Conservation (phyloP, 768 basidiomycete species). For the Macrolepiota dolichaula region DNA sequence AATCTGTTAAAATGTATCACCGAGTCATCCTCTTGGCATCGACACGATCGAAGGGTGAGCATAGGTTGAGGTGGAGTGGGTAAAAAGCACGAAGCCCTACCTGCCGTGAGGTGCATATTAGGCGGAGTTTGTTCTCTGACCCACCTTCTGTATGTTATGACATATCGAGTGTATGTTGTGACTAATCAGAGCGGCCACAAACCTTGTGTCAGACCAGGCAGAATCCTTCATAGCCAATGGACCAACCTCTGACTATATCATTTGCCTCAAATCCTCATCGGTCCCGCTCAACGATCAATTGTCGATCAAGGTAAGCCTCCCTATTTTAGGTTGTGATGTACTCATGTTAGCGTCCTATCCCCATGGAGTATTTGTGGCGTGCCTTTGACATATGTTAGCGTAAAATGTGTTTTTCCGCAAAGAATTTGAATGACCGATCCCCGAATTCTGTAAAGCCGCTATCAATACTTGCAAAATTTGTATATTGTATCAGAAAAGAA, state of each 20-base stretch:
- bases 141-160: not conserved
- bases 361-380: not conserved
- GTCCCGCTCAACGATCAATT: too few relatives aligned
- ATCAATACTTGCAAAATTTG: not conserved
- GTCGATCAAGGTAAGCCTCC: not conserved
- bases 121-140: not conserved
- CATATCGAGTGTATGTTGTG: not conserved
- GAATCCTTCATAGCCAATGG: too few relatives aligned
- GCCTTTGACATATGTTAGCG: not conserved
- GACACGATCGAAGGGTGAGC: not conserved
- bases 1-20: not conserved
- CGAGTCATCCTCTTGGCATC: too few relatives aligned
- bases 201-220: not conserved
- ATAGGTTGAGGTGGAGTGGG: not conserved
- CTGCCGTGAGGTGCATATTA: not conserved
- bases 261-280: not conserved
- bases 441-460: not conserved
- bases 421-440: not conserved
- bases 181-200: not conserved
- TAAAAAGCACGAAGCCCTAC: not conserved
- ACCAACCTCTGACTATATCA: not conserved
- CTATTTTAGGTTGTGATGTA: not conserved
- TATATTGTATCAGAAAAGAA: too few relatives aligned
- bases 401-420: not conserved
- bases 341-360: not conserved